These are phyloP conservation scores for Apocynum venetum DNA, from an alignment of 257 asterid species.

Conservation along the genomic window DNA sequence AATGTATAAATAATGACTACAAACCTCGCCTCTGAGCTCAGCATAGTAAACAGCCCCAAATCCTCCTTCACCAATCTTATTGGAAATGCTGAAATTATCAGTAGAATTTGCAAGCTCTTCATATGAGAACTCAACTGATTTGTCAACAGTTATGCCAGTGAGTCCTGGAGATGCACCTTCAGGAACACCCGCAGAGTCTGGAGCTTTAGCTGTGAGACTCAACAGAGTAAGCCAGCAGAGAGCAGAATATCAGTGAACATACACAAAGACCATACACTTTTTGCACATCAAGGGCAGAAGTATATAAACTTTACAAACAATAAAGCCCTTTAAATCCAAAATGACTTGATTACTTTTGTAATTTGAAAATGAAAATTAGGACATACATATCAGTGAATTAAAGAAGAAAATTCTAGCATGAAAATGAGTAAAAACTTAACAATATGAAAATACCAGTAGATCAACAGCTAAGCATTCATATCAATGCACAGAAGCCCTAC, in stretches of 20 bases:
- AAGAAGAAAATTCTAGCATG: not conserved
- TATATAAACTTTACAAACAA: not conserved
- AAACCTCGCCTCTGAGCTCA: constrained; percentile 97
- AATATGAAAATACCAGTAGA: not conserved
- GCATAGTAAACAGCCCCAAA: constrained; percentile 96
- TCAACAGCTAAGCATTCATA: not conserved
- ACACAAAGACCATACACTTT: constrained; percentile 1
- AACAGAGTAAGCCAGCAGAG: constrained; percentile 29
- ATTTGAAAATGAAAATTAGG: not conserved
- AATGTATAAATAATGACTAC: constrained; percentile 20
- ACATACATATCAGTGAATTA: not conserved
- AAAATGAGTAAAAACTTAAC: too few species aligned
- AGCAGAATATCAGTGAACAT: constrained; percentile 3
- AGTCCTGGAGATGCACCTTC: constrained; percentile 48
- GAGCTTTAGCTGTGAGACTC: constrained; percentile 29
- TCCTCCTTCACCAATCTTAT: constrained; percentile 96
- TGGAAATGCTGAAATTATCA: constrained; percentile 73
- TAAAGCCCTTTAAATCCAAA: not conserved
- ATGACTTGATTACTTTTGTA: not conserved
- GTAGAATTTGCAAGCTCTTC: constrained; percentile 92
- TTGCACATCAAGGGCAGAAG: not conserved
- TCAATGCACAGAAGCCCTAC: not conserved
- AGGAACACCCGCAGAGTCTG: constrained; percentile 34
- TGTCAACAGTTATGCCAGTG: constrained; percentile 73
- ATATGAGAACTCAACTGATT: constrained; percentile 88